phyloP scores from a whole-genome alignment of 768 basidiomycete species.

The Trametes villosa region DNA sequence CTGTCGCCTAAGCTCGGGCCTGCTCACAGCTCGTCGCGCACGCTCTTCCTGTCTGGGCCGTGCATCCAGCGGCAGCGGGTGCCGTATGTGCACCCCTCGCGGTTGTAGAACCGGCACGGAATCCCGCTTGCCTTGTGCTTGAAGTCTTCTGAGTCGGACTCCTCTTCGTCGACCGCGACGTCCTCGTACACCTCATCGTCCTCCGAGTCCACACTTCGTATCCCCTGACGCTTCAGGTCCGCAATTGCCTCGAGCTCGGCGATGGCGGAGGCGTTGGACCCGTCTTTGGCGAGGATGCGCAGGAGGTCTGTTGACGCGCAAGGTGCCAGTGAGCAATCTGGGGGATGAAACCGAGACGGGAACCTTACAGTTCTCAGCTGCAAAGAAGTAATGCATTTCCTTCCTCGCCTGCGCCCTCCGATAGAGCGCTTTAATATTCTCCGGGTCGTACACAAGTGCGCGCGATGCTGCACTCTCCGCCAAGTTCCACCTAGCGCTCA shows the following conservation, averaged over 20 bases:
- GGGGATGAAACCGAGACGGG: too few species aligned
- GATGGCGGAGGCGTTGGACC: constrained; percentile 26
- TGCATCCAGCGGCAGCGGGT: constrained; percentile 51
- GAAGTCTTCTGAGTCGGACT: constrained; percentile 60
- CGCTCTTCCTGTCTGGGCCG: constrained; percentile 57
- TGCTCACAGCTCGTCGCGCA: constrained; percentile 57
- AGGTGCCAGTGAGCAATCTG: too few species aligned
- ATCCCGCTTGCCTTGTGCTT: constrained; percentile 54
- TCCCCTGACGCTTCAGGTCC: background rate
- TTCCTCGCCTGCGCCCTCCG: constrained; percentile 41
- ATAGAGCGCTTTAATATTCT: constrained; percentile 40
- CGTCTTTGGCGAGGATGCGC: constrained; percentile 33
- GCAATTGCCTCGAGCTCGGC: constrained; percentile 24
- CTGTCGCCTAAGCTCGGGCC: background rate
- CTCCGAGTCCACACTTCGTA: background rate
- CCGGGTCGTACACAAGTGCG: constrained; percentile 37
- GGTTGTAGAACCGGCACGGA: constrained; percentile 63
- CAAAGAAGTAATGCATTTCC: constrained; percentile 26
- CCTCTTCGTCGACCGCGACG: constrained; percentile 43
- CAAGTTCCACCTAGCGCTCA: constrained; percentile 27
- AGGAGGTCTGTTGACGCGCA: constrained; percentile 33
- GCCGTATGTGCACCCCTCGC: constrained; percentile 51
- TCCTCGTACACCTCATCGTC: constrained; percentile 33
- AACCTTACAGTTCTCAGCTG: constrained; percentile 33
- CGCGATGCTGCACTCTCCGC: constrained; percentile 36